Percentiles rank a stretch among this genome's conserved stretches.
phyloP scores from a whole-genome alignment of 345 rosid species.

The Linum tenue region DNA sequence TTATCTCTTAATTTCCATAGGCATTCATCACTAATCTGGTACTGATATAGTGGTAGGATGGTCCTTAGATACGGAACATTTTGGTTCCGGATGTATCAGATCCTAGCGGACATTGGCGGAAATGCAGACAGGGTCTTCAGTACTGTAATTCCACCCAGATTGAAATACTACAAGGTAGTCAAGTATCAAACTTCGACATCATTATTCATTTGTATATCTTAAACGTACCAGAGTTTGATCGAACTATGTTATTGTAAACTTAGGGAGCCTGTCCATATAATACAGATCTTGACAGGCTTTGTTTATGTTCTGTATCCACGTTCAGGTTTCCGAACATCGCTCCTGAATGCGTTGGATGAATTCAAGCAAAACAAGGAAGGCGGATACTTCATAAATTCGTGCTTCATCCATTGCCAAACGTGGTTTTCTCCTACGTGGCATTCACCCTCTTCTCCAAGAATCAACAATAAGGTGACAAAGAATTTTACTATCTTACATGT shows the following conservation, averaged over 20 bases:
- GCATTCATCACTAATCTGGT: conserved; percentile 12
- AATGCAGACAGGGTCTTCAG: conserved; percentile 51
- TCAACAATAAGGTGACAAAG: conserved; percentile 46
- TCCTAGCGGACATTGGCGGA: conserved; percentile 45
- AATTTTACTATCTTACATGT: neutral
- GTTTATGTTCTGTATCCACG: neutral
- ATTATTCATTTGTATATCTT: too few relatives aligned
- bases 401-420: conserved; percentile 78
- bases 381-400: conserved; percentile 77
- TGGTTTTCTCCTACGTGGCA: conserved; percentile 58
- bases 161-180: conserved; percentile 54
- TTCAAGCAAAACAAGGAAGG: conserved; percentile 37
- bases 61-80: conserved; percentile 53
- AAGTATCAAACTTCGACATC: neutral
- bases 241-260: too few relatives aligned
- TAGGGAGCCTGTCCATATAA: too few relatives aligned
- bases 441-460: conserved; percentile 54
- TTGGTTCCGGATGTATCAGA: conserved; percentile 58
- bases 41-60: conserved; percentile 13
- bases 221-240: too few relatives aligned
- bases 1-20: neutral
- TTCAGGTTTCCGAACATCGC: conserved; percentile 56
- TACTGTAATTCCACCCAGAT: conserved; percentile 53
- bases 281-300: too few relatives aligned
- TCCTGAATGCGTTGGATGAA: conserved; percentile 41